Evolutionary conservation across 352 stramenopile species (phyloP), one percentile per base, ranked within the genome.

Genomic region (Globisporangium cederbergense): DNA sequence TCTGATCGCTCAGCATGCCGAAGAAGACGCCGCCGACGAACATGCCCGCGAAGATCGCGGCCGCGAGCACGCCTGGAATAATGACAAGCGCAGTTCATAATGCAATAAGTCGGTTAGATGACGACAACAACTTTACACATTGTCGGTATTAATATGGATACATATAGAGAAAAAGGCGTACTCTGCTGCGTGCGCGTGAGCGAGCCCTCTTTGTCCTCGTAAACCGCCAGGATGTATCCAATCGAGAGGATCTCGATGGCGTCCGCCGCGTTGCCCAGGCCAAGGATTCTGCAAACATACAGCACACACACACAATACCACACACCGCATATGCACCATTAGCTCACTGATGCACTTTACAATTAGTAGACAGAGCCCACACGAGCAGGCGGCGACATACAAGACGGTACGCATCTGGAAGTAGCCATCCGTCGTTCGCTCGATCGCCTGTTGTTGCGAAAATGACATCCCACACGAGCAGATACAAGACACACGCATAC

Each of bases 211-310:
- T 79, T 85, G 68, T 95, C 83, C 61, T 90, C 74, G 56, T 93
- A 91, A 14, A 91, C 86, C 0, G 82, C 80, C 46, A 97, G 67
- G 65, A 97, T 97, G 77, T 96, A 97, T 20, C 89, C 89, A 49
- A 97, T 95, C 2, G 85, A 89, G 8, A 97, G 81, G 66, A 97
- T 94, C 72, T 97, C 91, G 32, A 97, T 91, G 2, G 91, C 91
- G 58, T 97, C 91, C 0, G 88, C 89, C 1, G 87, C 91, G 68
- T 97, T 97, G 2, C 83, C 91, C 16, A 91, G 67, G 2, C 83
- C 86, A 18, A 95, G 65, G 67, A 93, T 93, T 16, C 81, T 93
- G 67, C 11, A 36, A 34, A 58, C 14, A 40, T 2, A 36, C 6
- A 42, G 22, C 46, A 62, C n/a, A 16, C 1, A 16, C 1, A 25